A percentile compares a stretch with the other conserved stretches of the same genome.
Conservation (phyloP, 2,329 filamentous ascomycete species). For the Fragosphaeria purpurea region DNA sequence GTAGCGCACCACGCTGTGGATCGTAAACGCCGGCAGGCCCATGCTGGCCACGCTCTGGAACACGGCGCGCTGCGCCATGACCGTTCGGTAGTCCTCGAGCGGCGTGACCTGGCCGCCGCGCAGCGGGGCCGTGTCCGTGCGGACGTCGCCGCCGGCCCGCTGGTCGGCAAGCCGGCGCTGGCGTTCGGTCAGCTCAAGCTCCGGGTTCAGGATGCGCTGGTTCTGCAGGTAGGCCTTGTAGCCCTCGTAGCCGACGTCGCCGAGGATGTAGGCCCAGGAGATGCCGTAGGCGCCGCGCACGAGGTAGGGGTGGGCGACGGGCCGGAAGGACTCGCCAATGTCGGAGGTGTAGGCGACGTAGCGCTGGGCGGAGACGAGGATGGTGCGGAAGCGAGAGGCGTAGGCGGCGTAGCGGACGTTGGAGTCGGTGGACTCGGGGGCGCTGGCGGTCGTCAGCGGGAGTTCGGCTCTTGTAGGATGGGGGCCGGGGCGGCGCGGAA, state of each 20-base stretch:
- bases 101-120: slow-evolving; percentile 42
- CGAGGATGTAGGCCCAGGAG: slow-evolving; percentile 84
- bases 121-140: slow-evolving; percentile 15
- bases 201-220: slow-evolving; percentile 61
- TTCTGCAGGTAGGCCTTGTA: slow-evolving; percentile 93
- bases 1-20: slow-evolving; percentile 86
- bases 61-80: slow-evolving; percentile 82
- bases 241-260: slow-evolving; percentile 85
- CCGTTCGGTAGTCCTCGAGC: slow-evolving; percentile 79
- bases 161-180: slow-evolving; percentile 30
- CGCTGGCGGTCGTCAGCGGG: slow-evolving; percentile 32
- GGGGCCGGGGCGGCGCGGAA: too few species aligned
- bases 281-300: slow-evolving; percentile 79
- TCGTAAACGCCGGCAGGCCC: slow-evolving; percentile 88
- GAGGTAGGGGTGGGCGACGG: slow-evolving; percentile 75
- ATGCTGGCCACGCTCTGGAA: slow-evolving; percentile 90
- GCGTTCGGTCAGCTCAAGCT: slow-evolving; percentile 42
- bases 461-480: background rate
- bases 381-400: slow-evolving; percentile 71
- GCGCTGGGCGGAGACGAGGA: slow-evolving; percentile 81
- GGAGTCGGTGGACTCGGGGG: slow-evolving; percentile 71
- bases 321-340: slow-evolving; percentile 92
- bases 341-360: slow-evolving; percentile 97
- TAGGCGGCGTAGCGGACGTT: slow-evolving; percentile 89
- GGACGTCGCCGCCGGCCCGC: background rate